Evolutionary conservation across 257 asterid species (phyloP), one percentile per base, ranked within the genome.

Genomic region (Osmanthus fragrans): DNA sequence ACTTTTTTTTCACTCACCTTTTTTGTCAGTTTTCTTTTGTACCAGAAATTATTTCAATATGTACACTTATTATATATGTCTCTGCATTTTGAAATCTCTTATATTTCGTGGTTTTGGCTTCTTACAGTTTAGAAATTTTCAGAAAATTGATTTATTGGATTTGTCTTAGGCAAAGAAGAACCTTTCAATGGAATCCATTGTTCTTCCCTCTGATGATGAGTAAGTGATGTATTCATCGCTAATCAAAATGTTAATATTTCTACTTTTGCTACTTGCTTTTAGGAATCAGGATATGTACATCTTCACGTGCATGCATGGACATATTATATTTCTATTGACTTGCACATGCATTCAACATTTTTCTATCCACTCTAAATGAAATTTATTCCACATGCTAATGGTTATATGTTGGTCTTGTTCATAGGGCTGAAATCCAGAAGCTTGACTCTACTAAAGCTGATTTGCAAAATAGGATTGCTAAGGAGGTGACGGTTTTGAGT

Each of bases 111-210:
- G 45, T 64, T 76, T 68, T 40, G 30, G 42, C 30, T 32, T 58
- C 81, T 70, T 54, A 72, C 60, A 18, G 73, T 78, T 56, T 58
- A 76, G 47, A 40, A 73, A 58, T 69, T 19, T 74, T 84, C 40
- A 64, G 71, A 23, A 36, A 51, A 72, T 74, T 73, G 65, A 70
- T 75, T 37, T 78, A 27, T 39, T 80, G 45, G 63, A 13, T 87
- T 79, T 80, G 82, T 51, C 33, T 83, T 85, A 93, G 98, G 99
- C 82, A 84, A 92, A 84, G 92, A 96, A 90, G 92, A 91, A 94
- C 83, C 95, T 87, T 37, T 90, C 97, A 16, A 89, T 84, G 94
- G 99, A 96, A 73, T 90, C 98, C 72, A 87, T 89, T 69, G 97
- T 89, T 70, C 80, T 86, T 81, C 83, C 88, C 45, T 37, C 34